Evolutionary conservation across 2,329 filamentous ascomycete species (phyloP), one percentile per base, ranked within the genome.

Genomic region (Neofusicoccum parvum): DNA sequence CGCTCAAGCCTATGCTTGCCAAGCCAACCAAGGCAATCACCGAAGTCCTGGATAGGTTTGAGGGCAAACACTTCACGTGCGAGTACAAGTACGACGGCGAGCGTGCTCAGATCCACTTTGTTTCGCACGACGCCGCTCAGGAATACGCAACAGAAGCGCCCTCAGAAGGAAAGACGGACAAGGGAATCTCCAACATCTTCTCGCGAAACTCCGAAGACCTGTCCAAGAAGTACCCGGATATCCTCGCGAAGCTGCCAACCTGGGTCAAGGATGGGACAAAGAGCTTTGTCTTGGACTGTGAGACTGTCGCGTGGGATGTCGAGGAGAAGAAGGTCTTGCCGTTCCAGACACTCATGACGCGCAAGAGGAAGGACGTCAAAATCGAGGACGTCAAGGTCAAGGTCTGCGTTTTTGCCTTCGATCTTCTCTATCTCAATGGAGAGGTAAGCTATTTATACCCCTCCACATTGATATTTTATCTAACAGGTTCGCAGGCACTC

Each of bases 1-100:
- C 95, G 0, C 83, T 99, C 66, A 99, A 99, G 79, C 95, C 95
- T 72, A 99, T 99, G 95, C 85, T 99, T 81, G 95, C 95, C 20
- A 98, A 98, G 73, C 95, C 95, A 3, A 99, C 95, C 10, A 99
- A 99, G 78, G 94, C 95, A 5, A 97, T 99, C 72, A 97, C 94
- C 0, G 95, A 99, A 79, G 95, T 99, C 0, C 85, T 99, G 11
- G 94, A 99, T 78, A 91, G 95, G 5, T 99, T 99, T 70, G 95
- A 98, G 75, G 89, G 91, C 69, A 95, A 97, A 75, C 91, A 90
- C 32, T 99, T 99, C 73, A 98, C 95, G 1, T 99, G 95, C 80
- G 95, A 99, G 77, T 99, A 96, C 84, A 99, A 99, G 78, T 99
- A 99, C 74, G 95, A 99, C 72, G 95, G 95, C 56, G 95, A 99